These are phyloP conservation scores for Malbranchea zuffiana DNA, from an alignment of 2,329 filamentous ascomycete genomes.

Conservation along the genomic window DNA sequence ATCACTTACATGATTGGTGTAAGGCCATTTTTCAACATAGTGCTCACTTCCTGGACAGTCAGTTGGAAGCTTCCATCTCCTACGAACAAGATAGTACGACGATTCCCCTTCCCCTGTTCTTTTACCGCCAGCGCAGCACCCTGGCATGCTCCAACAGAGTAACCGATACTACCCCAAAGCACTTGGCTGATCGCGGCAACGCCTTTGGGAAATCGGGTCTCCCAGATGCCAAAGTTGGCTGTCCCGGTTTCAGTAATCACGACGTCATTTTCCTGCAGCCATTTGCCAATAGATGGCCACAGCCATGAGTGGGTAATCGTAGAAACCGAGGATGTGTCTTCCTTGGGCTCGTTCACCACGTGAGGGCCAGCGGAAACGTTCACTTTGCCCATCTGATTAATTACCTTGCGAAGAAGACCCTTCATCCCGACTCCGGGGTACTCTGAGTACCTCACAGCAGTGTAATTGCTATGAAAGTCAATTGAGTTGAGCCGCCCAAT, in stretches of 20 bases:
- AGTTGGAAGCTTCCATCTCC: conserved; percentile 79
- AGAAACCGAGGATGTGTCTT: conserved; percentile 19
- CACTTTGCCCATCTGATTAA: conserved; percentile 47
- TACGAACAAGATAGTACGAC: conserved; percentile 66
- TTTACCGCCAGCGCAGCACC: conserved; percentile 45
- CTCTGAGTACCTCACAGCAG: conserved; percentile 64
- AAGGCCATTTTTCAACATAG: conserved; percentile 61
- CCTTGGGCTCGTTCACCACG: conserved; percentile 42
- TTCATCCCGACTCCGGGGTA: conserved; percentile 71
- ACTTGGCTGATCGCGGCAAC: conserved; percentile 41
- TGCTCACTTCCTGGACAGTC: conserved; percentile 70
- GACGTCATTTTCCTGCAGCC: conserved; percentile 45
- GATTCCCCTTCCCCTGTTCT: conserved; percentile 23
- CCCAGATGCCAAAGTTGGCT: conserved; percentile 43
- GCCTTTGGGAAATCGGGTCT: conserved; percentile 41
- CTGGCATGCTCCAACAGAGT: conserved; percentile 48
- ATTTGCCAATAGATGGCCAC: conserved; percentile 38
- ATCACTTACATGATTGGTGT: conserved; percentile 57
- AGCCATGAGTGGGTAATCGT: conserved; percentile 40
- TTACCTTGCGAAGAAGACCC: conserved; percentile 62
- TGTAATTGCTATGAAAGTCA: conserved; percentile 65
- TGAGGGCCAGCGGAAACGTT: conserved; percentile 44
- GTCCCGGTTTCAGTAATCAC: conserved; percentile 51
- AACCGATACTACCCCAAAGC: conserved; percentile 51
- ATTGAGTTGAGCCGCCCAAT: conserved; percentile 68